Evolutionary conservation across 1,284 basidiomycete species (phyloP), one percentile per base, ranked within the genome.

Genomic region (Moesziomyces sp.): DNA sequence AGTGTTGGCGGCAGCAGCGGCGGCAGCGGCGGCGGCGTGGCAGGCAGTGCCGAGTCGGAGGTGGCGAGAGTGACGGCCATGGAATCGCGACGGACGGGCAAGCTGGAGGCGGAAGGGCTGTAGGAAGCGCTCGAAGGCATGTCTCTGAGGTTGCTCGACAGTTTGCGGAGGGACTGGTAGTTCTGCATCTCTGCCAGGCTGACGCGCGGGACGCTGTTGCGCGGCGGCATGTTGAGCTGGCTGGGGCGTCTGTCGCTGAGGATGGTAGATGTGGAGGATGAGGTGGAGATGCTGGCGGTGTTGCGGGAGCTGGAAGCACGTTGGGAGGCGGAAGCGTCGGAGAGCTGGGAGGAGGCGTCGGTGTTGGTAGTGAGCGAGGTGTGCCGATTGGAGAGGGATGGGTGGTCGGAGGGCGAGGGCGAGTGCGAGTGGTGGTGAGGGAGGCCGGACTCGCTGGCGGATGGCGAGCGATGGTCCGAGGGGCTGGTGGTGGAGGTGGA

Each of bases 131-230:
- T 14, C 21, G 55, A 47, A 2, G 55, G 55, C 45, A 56, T 57
- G 23, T 74, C 62, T 43, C 60, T 54, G 19, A 74, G 58, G 38
- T 47, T 74, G 66, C 49, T 64, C 42, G 72, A 74, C n/a, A 70
- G 58, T 42, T 70, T 70, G 52, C 72, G 66, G 1, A 74, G 57
- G 21, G 67, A 66, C 48, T 69, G 66, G 30, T 74, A 70, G 54
- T 74, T 66, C 43, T 74, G 72, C 59, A 64, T 61, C 47, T 74
- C 72, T 28, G 62, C 72, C 4, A 74, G 46, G 52, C 72, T 70
- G 50, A 74, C 55, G 28, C 70, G 45, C 0, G 63, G 70, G n/a
- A 73, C 43, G 52, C 57, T 67, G 56, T 58, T 63, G 47, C 62
- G 62, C 6, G 57, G 71, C 48, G 30, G 23, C 43, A 56, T 47